A percentile compares a stretch with the other conserved stretches of the same genome.
Evolutionary conservation across 768 basidiomycete species (phyloP).

Genomic region (Boletus barrowsii): DNA sequence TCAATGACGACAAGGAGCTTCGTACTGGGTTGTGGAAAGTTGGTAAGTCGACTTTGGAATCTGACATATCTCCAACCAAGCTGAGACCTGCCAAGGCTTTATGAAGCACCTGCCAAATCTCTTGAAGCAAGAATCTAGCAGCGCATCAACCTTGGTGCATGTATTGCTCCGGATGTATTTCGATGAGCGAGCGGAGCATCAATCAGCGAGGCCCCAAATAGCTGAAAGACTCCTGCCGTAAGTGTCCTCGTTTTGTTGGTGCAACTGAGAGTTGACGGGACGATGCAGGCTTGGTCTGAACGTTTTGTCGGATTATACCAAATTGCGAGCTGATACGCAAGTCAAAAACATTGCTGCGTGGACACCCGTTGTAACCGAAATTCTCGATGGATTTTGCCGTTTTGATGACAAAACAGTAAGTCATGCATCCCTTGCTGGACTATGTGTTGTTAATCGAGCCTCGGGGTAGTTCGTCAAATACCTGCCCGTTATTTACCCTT

Average conservation of each 20-base stretch:
- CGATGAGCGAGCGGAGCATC: slow-evolving; percentile 84
- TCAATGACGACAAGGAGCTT: slow-evolving; percentile 98
- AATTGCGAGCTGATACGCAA: slow-evolving; percentile 85
- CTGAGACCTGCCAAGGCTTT: slow-evolving; percentile 62
- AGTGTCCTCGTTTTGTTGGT: slow-evolving; percentile 18
- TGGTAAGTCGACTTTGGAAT: slow-evolving; percentile 54
- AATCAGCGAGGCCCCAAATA: slow-evolving; percentile 78
- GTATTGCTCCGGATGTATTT: slow-evolving; percentile 92
- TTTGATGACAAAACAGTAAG: slow-evolving; percentile 92
- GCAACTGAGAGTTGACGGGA: slow-evolving; percentile 4
- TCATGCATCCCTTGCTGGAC: slow-evolving; percentile 3
- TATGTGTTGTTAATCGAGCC: slow-evolving; percentile 1
- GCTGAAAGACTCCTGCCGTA: slow-evolving; percentile 69
- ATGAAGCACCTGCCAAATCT: slow-evolving; percentile 99
- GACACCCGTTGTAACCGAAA: slow-evolving; percentile 98
- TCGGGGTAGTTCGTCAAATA: slow-evolving; percentile 74
- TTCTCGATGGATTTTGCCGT: slow-evolving; percentile 82
- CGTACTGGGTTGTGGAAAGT: slow-evolving; percentile 99
- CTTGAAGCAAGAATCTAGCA: slow-evolving; percentile 96
- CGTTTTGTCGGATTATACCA: slow-evolving; percentile 88
- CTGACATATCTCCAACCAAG: not conserved
- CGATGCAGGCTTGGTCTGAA: slow-evolving; percentile 72
- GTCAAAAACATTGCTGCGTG: slow-evolving; percentile 94
- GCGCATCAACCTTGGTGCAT: slow-evolving; percentile 91
- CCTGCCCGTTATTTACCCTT: slow-evolving; percentile 86